Evolutionary conservation across 2,329 filamentous ascomycete genomes (phyloP), one percentile per base, ranked within the genome.

Genomic region (Metarhizium album): DNA sequence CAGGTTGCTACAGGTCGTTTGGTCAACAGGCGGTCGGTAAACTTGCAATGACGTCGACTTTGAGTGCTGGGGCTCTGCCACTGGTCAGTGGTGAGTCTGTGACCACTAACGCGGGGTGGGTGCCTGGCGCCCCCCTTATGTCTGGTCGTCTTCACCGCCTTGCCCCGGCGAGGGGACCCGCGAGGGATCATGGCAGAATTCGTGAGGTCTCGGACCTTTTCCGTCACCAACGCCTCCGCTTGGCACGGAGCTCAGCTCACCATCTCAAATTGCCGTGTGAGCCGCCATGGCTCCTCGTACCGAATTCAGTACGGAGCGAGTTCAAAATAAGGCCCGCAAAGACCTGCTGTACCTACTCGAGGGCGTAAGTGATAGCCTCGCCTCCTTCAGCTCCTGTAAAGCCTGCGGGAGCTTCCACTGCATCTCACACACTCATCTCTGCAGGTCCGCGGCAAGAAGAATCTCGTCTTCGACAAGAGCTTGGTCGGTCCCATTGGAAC

Each of bases 361-460:
- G 79, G 85, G 87, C 69, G 93, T 98, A 86, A 81, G 90, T 87
- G 65, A 48, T 42, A 37, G 35, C 46, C n/a, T 16, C 5, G 35
- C 46, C n/a, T 16, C 5, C 59, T 56, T 55, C 56, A 59, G n/a
- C 53, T 54, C 68, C 71, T 55, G 50, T 31, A 33, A 45, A 29
- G n/a, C n/a, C 48, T 46, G 13, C 42, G 11, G 23, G n/a, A 40
- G 16, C 31, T 45, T 52, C 54, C 53, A 51, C 61, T 52, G 53
- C 53, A 46, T 55, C 33, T 14, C 33, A 35, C 33, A 35, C 33
- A 20, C 48, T 49, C 46, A 52, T 18, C 54, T 49, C 55, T 43
- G 52, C 64, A 98, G 93, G 89, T 97, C 58, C 87, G 91, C 65
- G 94, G 94, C 60, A 98, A 97, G 80, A 98, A 98, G 78, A 97